Percentiles rank a stretch among this genome's conserved stretches.
phyloP scores from a whole-genome alignment of 176 grass and related monocot species.

The Puya raimondii region DNA sequence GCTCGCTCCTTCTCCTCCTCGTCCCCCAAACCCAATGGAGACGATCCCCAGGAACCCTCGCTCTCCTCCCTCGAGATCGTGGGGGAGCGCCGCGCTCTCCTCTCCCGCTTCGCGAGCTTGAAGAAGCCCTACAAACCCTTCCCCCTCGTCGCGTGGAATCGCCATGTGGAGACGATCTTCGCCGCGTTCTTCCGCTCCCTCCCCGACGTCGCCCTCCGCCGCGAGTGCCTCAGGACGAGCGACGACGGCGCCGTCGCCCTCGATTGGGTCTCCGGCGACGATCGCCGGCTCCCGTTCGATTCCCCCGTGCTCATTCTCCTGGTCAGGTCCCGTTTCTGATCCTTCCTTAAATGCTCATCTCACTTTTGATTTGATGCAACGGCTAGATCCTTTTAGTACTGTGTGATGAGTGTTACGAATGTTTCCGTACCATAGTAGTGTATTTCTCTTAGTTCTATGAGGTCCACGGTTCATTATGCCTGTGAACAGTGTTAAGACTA shows the following conservation, averaged over 20 bases:
- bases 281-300: slow-evolving; percentile 36
- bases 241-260: slow-evolving; percentile 73
- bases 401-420: too few relatives aligned
- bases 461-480: too few relatives aligned
- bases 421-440: too few relatives aligned
- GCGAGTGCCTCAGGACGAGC: slow-evolving; percentile 60
- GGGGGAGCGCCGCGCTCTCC: slow-evolving; percentile 41
- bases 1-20: neutral
- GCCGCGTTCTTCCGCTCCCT: slow-evolving; percentile 55
- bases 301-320: slow-evolving; percentile 76
- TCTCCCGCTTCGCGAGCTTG: slow-evolving; percentile 64
- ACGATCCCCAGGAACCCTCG: neutral
- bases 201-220: slow-evolving; percentile 45
- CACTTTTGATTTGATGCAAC: neutral
- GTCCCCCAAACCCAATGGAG: slow-evolving; percentile 4
- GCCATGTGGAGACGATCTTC: slow-evolving; percentile 91
- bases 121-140: slow-evolving; percentile 64
- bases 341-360: too few relatives aligned
- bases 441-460: too few relatives aligned
- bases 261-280: slow-evolving; percentile 86
- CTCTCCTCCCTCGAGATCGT: slow-evolving; percentile 59
- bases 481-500: too few relatives aligned
- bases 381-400: neutral
- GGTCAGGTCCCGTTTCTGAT: slow-evolving; percentile 26
- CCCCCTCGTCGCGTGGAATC: slow-evolving; percentile 50